Percentiles rank a stretch among this genome's conserved stretches.
These are phyloP conservation scores for Selenicereus undatus DNA, from an alignment of 148 eudicot species.

Conservation along the genomic window DNA sequence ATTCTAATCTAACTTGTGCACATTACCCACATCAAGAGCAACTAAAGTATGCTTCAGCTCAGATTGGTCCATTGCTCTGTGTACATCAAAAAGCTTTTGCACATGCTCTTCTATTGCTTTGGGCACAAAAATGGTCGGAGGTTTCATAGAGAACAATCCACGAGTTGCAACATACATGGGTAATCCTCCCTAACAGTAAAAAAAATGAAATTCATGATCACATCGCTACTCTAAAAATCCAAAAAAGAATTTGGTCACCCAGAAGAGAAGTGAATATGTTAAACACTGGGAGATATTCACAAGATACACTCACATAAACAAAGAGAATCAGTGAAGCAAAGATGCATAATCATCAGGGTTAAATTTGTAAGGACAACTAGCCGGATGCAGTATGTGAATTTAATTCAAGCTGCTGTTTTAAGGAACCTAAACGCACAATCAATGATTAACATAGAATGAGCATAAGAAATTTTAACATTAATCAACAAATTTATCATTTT, in stretches of 20 bases:
- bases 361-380: too few relatives aligned
- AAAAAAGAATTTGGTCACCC: neutral
- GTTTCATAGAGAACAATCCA: slow-evolving; percentile 72
- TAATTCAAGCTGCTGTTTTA: too few relatives aligned
- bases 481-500: too few relatives aligned
- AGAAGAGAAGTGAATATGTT: too few relatives aligned
- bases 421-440: too few relatives aligned
- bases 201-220: neutral
- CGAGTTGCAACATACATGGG: slow-evolving; percentile 99
- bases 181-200: slow-evolving; percentile 61
- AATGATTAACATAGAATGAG: too few relatives aligned
- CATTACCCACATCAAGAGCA: slow-evolving; percentile 73
- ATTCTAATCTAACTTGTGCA: neutral
- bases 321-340: too few relatives aligned
- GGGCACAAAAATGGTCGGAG: slow-evolving; percentile 89
- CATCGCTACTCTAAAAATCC: neutral
- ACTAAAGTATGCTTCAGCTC: slow-evolving; percentile 72
- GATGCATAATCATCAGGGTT: too few relatives aligned
- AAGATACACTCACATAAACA: too few relatives aligned
- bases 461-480: too few relatives aligned
- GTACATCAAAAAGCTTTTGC: slow-evolving; percentile 78
- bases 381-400: too few relatives aligned
- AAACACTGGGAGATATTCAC: too few relatives aligned
- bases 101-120: slow-evolving; percentile 57
- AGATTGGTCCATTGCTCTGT: slow-evolving; percentile 85